These are phyloP conservation scores for Fusarium ramigenum DNA, from an alignment of 2,329 filamentous ascomycete genomes.

Conservation along the genomic window DNA sequence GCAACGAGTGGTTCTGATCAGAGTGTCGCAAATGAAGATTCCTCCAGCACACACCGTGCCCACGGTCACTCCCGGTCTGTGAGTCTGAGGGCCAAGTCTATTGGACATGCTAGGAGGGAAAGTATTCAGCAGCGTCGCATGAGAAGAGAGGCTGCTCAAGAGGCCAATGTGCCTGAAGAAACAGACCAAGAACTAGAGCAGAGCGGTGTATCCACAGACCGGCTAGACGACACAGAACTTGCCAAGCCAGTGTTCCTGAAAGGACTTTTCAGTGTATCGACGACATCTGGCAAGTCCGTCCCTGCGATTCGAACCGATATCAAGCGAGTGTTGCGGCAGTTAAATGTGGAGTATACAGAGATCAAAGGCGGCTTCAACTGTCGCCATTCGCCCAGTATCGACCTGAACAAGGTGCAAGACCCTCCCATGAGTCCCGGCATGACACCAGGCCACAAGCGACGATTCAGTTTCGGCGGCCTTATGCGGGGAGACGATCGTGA, in stretches of 20 bases:
- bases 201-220: constrained; percentile 68
- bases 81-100: constrained; percentile 81
- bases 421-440: constrained; percentile 66
- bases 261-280: constrained; percentile 95
- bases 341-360: constrained; percentile 90
- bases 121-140: constrained; percentile 89
- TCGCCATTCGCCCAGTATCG: constrained; percentile 87
- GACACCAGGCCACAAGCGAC: constrained; percentile 71
- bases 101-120: constrained; percentile 88
- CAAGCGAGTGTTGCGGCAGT: constrained; percentile 85
- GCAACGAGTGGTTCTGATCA: constrained; percentile 83
- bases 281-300: constrained; percentile 91
- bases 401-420: constrained; percentile 78
- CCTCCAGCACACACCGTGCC: constrained; percentile 60
- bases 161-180: constrained; percentile 88
- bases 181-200: constrained; percentile 81
- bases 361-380: constrained; percentile 95
- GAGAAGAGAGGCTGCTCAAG: constrained; percentile 75
- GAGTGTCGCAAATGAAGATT: constrained; percentile 66
- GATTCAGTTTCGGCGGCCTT: constrained; percentile 84
- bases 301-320: constrained; percentile 88
- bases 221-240: constrained; percentile 75
- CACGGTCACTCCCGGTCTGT: constrained; percentile 65
- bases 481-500: constrained; percentile 67
- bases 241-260: constrained; percentile 96